These are phyloP conservation scores for Astraeus odoratus DNA, from an alignment of 768 basidiomycete species.

Conservation along the genomic window DNA sequence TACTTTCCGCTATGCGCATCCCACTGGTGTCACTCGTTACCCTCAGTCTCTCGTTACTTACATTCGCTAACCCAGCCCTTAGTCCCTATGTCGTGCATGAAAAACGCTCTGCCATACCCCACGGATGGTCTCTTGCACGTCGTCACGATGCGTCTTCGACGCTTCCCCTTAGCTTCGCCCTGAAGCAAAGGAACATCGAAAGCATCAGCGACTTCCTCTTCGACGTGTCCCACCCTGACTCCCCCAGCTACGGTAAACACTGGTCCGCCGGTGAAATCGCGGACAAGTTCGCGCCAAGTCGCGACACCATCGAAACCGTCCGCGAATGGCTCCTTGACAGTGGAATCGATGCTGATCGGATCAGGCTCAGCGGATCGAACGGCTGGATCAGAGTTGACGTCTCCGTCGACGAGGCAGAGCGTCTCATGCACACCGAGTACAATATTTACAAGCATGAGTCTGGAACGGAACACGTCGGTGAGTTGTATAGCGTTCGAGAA, in stretches of 20 bases:
- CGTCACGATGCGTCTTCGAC: constrained; percentile 25
- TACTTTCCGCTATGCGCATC: background rate
- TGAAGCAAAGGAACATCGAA: constrained; percentile 36
- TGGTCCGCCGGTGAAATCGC: constrained; percentile 35
- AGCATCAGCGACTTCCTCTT: constrained; percentile 35
- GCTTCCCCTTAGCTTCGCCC: constrained; percentile 40
- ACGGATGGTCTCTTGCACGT: constrained; percentile 30
- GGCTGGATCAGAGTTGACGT: constrained; percentile 37
- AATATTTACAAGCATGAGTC: constrained; percentile 34
- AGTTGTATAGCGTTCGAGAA: constrained; percentile 12
- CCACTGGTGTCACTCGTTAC: background rate
- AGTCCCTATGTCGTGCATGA: constrained; percentile 38
- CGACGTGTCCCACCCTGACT: constrained; percentile 38
- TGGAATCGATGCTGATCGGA: constrained; percentile 30
- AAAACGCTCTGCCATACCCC: constrained; percentile 31
- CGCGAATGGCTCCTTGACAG: constrained; percentile 32
- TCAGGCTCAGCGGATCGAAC: constrained; percentile 26
- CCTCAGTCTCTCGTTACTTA: constrained; percentile 1
- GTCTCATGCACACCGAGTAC: constrained; percentile 36
- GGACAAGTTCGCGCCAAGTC: constrained; percentile 36
- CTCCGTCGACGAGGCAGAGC: constrained; percentile 38
- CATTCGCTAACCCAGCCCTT: constrained; percentile 15
- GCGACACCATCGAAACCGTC: constrained; percentile 31
- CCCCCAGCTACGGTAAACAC: constrained; percentile 39
- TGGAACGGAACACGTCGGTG: constrained; percentile 33